Evolutionary conservation across 352 stramenopile species (phyloP).

Genomic region (Blastocystis sp.): DNA sequence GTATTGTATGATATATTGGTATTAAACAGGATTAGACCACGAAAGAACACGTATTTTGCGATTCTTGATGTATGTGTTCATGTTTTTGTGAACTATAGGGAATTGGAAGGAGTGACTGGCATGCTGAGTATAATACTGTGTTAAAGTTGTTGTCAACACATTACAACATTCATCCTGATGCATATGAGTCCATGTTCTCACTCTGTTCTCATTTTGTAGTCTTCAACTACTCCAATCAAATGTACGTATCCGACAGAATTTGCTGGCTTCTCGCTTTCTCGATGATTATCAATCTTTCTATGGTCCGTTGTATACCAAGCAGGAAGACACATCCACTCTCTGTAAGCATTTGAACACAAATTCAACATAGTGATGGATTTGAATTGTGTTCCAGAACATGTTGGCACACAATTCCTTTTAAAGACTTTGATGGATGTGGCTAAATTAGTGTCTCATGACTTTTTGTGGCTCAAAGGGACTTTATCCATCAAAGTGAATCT

Average conservation of each 20-base stretch:
- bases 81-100: not conserved
- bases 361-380: slow-evolving; percentile 8
- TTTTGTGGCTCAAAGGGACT: slow-evolving; percentile 12
- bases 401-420: not conserved
- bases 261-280: not conserved
- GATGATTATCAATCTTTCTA: slow-evolving; percentile 8
- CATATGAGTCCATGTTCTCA: not conserved
- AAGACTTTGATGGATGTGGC: not conserved
- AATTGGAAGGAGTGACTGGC: not conserved
- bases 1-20: slow-evolving; percentile 26
- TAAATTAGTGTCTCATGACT: slow-evolving; percentile 1
- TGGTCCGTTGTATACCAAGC: not conserved
- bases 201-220: not conserved
- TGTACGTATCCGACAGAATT: not conserved
- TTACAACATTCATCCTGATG: not conserved
- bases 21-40: not conserved
- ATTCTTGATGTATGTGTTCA: not conserved
- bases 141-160: not conserved
- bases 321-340: not conserved
- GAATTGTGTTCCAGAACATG: not conserved
- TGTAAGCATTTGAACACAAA: not conserved
- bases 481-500: slow-evolving; percentile 28
- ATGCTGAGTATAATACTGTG: not conserved
- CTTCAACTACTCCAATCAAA: not conserved
- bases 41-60: not conserved